Percentiles rank a stretch among this genome's conserved stretches.
These are phyloP conservation scores for Gaertneriomyces sp. DNA, from an alignment of 192 early-diverging fungal genomes.

Conservation along the genomic window DNA sequence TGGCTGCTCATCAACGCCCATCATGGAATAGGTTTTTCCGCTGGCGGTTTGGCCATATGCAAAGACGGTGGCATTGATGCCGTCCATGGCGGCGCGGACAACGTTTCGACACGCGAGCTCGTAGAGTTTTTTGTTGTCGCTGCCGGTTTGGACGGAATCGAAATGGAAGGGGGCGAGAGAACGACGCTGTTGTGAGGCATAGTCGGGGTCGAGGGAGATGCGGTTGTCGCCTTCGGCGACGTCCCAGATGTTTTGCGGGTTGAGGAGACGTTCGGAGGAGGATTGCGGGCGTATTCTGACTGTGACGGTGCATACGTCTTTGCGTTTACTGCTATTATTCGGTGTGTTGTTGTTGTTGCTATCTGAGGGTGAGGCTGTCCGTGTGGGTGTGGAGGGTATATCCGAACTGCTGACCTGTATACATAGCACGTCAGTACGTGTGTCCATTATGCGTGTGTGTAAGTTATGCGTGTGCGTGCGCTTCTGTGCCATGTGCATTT, in stretches of 20 bases:
- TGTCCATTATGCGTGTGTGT: too few species aligned
- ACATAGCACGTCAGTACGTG: too few species aligned
- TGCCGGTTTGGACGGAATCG: constrained; percentile 46
- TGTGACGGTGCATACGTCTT: constrained; percentile 19
- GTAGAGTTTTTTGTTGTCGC: constrained; percentile 55
- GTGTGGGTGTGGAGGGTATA: too few species aligned
- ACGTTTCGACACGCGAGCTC: constrained; percentile 50
- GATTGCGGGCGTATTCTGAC: constrained; percentile 21
- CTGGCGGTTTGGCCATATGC: constrained; percentile 97
- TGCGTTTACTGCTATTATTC: not conserved
- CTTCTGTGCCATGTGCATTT: too few species aligned
- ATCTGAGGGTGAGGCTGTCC: too few species aligned
- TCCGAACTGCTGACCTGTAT: too few species aligned
- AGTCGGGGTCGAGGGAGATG: constrained; percentile 5
- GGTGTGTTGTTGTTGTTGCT: too few species aligned
- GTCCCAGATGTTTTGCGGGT: constrained; percentile 14
- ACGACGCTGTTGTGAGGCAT: constrained; percentile 19
- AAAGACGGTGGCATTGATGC: constrained; percentile 86
- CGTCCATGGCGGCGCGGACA: constrained; percentile 72
- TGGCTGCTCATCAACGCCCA: constrained; percentile 55
- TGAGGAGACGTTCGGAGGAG: not conserved
- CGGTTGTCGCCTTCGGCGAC: not conserved
- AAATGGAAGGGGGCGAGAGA: not conserved
- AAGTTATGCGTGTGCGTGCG: too few species aligned
- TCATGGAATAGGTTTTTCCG: constrained; percentile 84